phyloP scores from a whole-genome alignment of 352 stramenopile genomes.

The Aphanomyces euteiches region DNA sequence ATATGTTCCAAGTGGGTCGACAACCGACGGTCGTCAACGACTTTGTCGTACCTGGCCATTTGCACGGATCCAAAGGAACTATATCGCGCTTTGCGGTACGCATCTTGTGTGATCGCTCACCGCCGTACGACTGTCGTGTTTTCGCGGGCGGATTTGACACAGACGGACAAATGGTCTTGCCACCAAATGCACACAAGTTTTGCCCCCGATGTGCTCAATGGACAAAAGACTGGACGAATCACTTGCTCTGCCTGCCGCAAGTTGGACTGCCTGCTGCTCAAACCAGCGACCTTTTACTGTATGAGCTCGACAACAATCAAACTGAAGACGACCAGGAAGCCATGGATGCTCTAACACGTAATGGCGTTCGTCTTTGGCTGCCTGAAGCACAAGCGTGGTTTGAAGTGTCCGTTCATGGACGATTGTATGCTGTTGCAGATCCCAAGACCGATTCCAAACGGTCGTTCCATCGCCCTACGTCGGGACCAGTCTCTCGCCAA shows the following conservation, averaged over 20 bases:
- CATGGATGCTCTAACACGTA: slow-evolving; percentile 75
- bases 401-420: slow-evolving; percentile 77
- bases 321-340: slow-evolving; percentile 38
- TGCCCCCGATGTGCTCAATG: slow-evolving; percentile 48
- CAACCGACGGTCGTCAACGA: slow-evolving; percentile 74
- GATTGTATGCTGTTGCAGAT: slow-evolving; percentile 55
- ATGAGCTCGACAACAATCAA: neutral
- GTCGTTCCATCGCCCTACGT: slow-evolving; percentile 64
- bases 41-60: slow-evolving; percentile 70
- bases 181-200: slow-evolving; percentile 62
- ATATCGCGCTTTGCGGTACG: slow-evolving; percentile 69
- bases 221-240: slow-evolving; percentile 43
- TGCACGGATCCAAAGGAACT: slow-evolving; percentile 64
- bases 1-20: slow-evolving; percentile 82
- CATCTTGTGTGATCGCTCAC: slow-evolving; percentile 54
- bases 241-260: slow-evolving; percentile 46
- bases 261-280: neutral
- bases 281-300: neutral
- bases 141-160: slow-evolving; percentile 70
- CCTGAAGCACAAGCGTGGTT: slow-evolving; percentile 69
- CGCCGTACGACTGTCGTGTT: slow-evolving; percentile 61
- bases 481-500: slow-evolving; percentile 36
- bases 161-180: slow-evolving; percentile 48
- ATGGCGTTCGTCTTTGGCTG: slow-evolving; percentile 74
- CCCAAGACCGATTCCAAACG: neutral